Evolutionary conservation across 768 basidiomycete species (phyloP).

Genomic region (Erythrobasidium yunnanense): DNA sequence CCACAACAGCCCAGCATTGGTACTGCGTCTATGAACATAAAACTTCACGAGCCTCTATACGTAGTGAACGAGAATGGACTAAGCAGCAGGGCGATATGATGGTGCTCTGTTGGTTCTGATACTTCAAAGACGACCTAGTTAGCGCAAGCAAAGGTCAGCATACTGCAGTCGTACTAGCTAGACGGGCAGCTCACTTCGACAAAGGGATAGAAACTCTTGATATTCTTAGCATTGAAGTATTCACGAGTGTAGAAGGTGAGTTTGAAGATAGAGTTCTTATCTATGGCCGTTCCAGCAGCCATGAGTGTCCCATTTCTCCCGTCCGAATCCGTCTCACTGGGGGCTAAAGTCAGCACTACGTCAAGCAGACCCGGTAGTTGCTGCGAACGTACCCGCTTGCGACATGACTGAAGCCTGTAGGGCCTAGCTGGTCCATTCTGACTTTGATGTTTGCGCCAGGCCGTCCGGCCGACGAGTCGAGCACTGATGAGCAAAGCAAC

Average conservation of each 20-base stretch:
- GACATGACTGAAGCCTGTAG: constrained; percentile 35
- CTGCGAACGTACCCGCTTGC: constrained; percentile 35
- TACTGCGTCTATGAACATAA: too few relatives aligned
- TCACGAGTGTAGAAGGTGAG: constrained; percentile 38
- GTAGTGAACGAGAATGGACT: constrained; percentile 39
- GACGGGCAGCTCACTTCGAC: constrained; percentile 39
- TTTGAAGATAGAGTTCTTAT: constrained; percentile 37
- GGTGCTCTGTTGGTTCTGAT: constrained; percentile 36
- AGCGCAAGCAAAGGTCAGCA: not conserved
- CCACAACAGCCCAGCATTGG: too few relatives aligned
- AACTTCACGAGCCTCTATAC: constrained; percentile 37
- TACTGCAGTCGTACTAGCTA: not conserved
- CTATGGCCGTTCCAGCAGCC: constrained; percentile 18
- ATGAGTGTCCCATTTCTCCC: constrained; percentile 37
- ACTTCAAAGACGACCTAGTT: constrained; percentile 39
- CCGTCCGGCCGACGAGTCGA: constrained; percentile 39
- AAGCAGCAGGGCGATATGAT: constrained; percentile 39
- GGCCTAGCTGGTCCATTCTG: constrained; percentile 37
- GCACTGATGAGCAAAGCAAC: constrained; percentile 31
- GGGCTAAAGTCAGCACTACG: too few relatives aligned
- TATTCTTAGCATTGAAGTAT: constrained; percentile 32
- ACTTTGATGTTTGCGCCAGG: constrained; percentile 37
- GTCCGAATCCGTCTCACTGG: constrained; percentile 38
- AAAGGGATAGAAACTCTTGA: constrained; percentile 39
- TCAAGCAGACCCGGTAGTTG: too few relatives aligned